These are phyloP conservation scores for Umbilicus rupestris DNA, from an alignment of 164 flowering plant genomes.

Conservation along the genomic window DNA sequence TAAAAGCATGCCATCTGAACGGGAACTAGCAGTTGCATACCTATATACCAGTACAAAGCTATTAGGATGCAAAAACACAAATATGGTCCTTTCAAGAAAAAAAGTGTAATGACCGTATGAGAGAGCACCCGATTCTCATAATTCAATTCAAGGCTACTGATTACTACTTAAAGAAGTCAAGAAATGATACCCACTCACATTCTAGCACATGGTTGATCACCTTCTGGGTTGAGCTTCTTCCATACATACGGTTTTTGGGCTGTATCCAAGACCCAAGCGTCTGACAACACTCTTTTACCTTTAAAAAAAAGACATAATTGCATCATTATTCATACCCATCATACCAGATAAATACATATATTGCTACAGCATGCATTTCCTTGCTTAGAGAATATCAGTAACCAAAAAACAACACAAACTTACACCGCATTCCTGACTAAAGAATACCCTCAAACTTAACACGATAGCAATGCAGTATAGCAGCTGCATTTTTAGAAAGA, in stretches of 20 bases:
- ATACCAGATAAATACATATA: not conserved
- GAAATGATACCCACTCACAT: constrained; percentile 46
- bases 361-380: too few species aligned
- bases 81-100: not conserved
- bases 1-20: constrained; percentile 97
- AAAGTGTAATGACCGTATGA: not conserved
- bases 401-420: too few species aligned
- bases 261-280: constrained; percentile 93
- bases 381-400: too few species aligned
- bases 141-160: not conserved
- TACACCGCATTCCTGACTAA: too few species aligned
- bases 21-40: constrained; percentile 98
- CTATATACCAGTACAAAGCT: constrained; percentile 23
- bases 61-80: not conserved
- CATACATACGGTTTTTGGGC: constrained; percentile 93
- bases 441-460: too few species aligned
- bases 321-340: not conserved
- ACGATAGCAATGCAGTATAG: not conserved
- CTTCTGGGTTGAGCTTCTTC: constrained; percentile 86
- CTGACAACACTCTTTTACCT: constrained; percentile 90
- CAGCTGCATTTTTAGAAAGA: not conserved
- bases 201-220: constrained; percentile 88
- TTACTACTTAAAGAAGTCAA: not conserved
- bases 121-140: not conserved
- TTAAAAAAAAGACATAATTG: constrained; percentile 11